These are phyloP conservation scores for Fusarium poae DNA, from an alignment of 2,329 filamentous ascomycete species.

Conservation along the genomic window DNA sequence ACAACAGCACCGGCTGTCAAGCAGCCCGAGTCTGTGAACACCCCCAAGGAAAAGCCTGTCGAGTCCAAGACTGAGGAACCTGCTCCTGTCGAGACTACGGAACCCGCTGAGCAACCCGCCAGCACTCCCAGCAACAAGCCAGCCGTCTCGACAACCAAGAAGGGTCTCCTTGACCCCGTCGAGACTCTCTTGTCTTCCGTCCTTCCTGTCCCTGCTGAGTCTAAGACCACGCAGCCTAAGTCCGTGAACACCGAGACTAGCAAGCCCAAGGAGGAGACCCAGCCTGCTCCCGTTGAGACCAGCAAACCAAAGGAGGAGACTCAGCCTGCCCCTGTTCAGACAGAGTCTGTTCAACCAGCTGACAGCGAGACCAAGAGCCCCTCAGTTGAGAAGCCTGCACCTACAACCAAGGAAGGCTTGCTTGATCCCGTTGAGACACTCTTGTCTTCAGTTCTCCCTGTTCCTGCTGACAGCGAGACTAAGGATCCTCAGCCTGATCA, in stretches of 20 bases:
- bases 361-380: constrained; percentile 25
- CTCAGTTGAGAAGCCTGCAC: constrained; percentile 19
- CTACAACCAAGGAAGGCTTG: constrained; percentile 30
- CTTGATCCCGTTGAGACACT: constrained; percentile 43
- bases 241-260: constrained; percentile 19
- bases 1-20: constrained; percentile 24
- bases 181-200: constrained; percentile 36
- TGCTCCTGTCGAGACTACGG: constrained; percentile 19
- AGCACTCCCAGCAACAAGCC: constrained; percentile 9
- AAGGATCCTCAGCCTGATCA: constrained; percentile 19
- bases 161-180: constrained; percentile 41
- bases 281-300: constrained; percentile 10
- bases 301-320: background rate
- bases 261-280: constrained; percentile 1
- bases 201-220: constrained; percentile 22
- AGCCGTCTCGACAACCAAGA: constrained; percentile 20
- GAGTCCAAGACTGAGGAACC: constrained; percentile 30
- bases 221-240: constrained; percentile 26
- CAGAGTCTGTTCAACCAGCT: constrained; percentile 22
- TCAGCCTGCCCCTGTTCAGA: constrained; percentile 8
- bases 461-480: constrained; percentile 26
- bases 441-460: constrained; percentile 31
- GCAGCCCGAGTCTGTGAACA: constrained; percentile 18
- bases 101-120: constrained; percentile 9
- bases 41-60: constrained; percentile 23